Evolutionary conservation across 2,329 filamentous ascomycete species (phyloP).

Genomic region (Diaporthe aspalathi): DNA sequence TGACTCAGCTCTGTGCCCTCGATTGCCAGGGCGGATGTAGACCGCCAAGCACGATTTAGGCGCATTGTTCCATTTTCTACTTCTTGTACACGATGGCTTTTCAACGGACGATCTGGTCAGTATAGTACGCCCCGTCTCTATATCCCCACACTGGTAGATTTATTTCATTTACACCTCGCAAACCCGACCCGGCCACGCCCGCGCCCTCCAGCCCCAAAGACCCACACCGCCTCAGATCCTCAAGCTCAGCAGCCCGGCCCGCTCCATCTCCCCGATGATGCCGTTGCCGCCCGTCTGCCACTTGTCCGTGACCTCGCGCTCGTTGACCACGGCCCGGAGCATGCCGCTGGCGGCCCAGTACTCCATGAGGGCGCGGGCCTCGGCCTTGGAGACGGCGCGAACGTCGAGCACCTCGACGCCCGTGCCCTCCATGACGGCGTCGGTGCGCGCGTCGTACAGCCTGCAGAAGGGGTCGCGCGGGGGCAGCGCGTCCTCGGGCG

Average conservation of each 20-base stretch:
- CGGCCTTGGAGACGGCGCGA: slow-evolving; percentile 76
- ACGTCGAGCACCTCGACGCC: slow-evolving; percentile 65
- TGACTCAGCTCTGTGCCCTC: background rate
- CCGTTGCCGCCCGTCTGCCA: slow-evolving; percentile 87
- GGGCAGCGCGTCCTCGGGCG: slow-evolving; percentile 46
- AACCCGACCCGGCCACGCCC: background rate
- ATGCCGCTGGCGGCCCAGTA: slow-evolving; percentile 93
- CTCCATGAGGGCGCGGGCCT: slow-evolving; percentile 85
- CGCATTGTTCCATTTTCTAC: background rate
- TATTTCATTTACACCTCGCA: slow-evolving; percentile 32
- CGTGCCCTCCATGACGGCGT: slow-evolving; percentile 60
- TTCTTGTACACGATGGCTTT: background rate
- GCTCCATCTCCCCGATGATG: slow-evolving; percentile 87
- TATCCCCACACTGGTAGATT: slow-evolving; percentile 30
- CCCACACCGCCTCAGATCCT: slow-evolving; percentile 53
- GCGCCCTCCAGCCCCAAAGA: background rate
- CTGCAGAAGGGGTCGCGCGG: slow-evolving; percentile 64
- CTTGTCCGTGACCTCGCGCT: slow-evolving; percentile 79
- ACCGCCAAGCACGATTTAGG: too few species aligned
- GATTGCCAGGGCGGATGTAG: too few species aligned
- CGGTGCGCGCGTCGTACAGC: slow-evolving; percentile 68
- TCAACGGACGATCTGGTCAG: background rate
- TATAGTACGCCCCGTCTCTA: background rate
- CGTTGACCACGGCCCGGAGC: slow-evolving; percentile 76
- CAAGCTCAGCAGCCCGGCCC: slow-evolving; percentile 65